Evolutionary conservation across 2,329 filamentous ascomycete genomes (phyloP).

Genomic region (Coniochaeta sp.): DNA sequence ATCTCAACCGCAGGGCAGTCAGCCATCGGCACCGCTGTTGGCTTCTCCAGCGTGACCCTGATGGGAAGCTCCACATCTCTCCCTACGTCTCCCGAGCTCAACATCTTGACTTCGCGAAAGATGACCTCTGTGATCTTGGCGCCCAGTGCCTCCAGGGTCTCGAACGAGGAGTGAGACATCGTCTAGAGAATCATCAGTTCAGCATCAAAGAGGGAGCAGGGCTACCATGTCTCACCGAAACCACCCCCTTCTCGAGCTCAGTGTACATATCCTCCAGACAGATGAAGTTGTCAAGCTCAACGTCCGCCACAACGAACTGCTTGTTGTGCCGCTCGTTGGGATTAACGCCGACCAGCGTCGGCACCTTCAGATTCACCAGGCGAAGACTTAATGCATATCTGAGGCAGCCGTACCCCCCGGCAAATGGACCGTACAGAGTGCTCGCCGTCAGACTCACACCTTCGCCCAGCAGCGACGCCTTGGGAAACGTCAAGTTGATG

Average conservation of each 20-base stretch:
- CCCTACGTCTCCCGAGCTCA: conserved; percentile 21
- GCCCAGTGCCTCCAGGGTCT: conserved; percentile 56
- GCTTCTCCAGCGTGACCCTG: conserved; percentile 60
- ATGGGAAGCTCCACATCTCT: conserved; percentile 40
- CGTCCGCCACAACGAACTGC: conserved; percentile 57
- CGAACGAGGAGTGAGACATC: conserved; percentile 48
- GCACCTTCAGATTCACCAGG: conserved; percentile 52
- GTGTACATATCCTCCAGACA: conserved; percentile 41
- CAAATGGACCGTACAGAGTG: conserved; percentile 26
- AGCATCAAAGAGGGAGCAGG: not conserved
- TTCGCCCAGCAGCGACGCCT: conserved; percentile 59
- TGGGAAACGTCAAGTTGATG: conserved; percentile 52
- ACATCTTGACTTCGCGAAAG: conserved; percentile 30
- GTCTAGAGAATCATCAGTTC: conserved; percentile 27
- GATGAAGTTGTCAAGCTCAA: conserved; percentile 51
- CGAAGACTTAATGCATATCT: conserved; percentile 29
- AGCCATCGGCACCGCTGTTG: conserved; percentile 64
- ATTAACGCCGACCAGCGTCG: conserved; percentile 66
- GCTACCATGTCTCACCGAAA: conserved; percentile 44
- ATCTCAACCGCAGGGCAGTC: conserved; percentile 64
- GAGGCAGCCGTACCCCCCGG: conserved; percentile 14
- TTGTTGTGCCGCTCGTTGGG: conserved; percentile 58
- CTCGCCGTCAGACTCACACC: conserved; percentile 45
- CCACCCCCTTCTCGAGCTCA: conserved; percentile 50
- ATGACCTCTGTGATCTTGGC: conserved; percentile 37